Base-by-base conservation (phyloP, 805 yeast genomes). In the Teunomyces tritomae region DNA sequence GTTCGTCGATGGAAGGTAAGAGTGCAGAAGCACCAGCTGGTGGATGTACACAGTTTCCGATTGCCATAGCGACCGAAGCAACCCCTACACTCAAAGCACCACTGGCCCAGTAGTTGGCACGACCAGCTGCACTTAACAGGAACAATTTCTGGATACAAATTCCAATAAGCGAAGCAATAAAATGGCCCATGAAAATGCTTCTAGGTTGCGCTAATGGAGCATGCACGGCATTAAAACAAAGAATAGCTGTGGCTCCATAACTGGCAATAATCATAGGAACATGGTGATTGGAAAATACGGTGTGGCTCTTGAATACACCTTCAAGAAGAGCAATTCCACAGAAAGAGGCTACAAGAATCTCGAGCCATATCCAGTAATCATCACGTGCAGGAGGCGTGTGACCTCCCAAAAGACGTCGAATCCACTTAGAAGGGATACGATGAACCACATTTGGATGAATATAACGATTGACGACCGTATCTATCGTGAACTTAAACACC, bases 21-120 rank as follows among this genome's bases (percentile, higher is more conserved):
- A 84, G 57, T 0, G 89, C 87, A 8, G 84, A 75, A 1, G 89
- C 88, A 2, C 89, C 89, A 1, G 84, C 83, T 0, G 89, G 89
- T 0, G 89, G 89, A 58, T 84, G 89, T 1, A 82, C 78, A 49
- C 83, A 76, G 51, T 80, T 80, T 4, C 74, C 61, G 0, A 81
- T 51, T 10, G 77, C 63, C 85, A 82, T 82, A 2, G 66, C 61
- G 8, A 78, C 80, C 7, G 84, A 76, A 1, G 84, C 56, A 4
- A 80, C 49, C 0, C 76, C 84, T 6, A 82, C 85, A 33, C 82
- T 68, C 28, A 84, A 57, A 0, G 85, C 84, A 2, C 83, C 88
- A 13, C 76, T 71, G 7, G 80, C 69, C 78, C 84, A 84, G 50
- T 78, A 70, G 59, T 80, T 69, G 26, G 74, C 65, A 34, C 65